Evolutionary conservation across 1,284 basidiomycete genomes (phyloP), one percentile per base, ranked within the genome.

Genomic region (Boletus austroedulis): DNA sequence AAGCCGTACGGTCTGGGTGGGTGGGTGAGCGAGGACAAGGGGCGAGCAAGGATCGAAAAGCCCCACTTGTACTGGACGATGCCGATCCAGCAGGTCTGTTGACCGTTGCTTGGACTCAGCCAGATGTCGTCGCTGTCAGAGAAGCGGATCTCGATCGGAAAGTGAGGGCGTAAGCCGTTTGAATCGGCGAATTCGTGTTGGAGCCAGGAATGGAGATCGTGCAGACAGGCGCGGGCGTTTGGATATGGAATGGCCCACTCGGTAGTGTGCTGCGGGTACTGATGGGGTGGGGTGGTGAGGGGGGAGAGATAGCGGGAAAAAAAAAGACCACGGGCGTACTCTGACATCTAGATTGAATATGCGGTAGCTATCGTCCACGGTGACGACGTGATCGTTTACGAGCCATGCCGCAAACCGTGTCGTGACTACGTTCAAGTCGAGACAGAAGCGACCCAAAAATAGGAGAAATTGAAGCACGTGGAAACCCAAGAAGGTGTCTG

Each of bases 111-210:
- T 15, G 95, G 96, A 70, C 90, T 94, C 48, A 99, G 80, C 90
- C 93, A 98, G 60, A 98, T 94, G 67, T 95, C 92, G 76, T 99
- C 96, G 24, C 82, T 80, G 26, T 86, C 86, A 36, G 92, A 90
- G 75, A 94, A 96, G 12, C 97, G 85, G 62, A 99, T 87, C 78
- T 99, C 96, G 69, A 99, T 82, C 5, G 94, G 92, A 73, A 95
- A 98, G 72, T 99, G 95, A 5, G 92, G 87, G 28, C 92, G 83
- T 53, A 94, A 78, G 15, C 95, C 95, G 26, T 81, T 68, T 0
- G 86, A 81, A 68, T 90, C 79, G 21, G 78, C 74, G 53, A 83
- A 80, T 72, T 96, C 92, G 53, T 78, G 74, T 28, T 84, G 81
- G 21, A 96, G 76, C 89, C 92, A 98, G 11, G 78, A 74, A 46